Evolutionary conservation across 2,329 filamentous ascomycete genomes (phyloP).

Genomic region (Xylariaceae sp.): DNA sequence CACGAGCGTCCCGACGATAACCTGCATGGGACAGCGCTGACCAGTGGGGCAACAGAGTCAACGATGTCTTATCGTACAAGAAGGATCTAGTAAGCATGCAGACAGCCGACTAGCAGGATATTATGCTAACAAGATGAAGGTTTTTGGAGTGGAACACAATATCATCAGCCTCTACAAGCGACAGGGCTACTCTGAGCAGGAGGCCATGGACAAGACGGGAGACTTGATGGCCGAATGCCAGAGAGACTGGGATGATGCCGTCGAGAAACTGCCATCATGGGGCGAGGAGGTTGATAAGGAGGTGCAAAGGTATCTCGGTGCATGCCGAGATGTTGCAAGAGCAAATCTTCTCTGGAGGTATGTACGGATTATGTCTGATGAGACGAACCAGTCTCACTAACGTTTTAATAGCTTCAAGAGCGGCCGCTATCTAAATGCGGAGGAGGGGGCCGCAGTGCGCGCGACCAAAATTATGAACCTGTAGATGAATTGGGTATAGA

Average conservation of each 20-base stretch:
- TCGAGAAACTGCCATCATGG: constrained; percentile 5
- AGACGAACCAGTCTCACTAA: no score
- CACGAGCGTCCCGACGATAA: no score
- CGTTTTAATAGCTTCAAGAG: no score
- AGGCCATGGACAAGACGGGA: constrained; percentile 7
- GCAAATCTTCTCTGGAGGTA: constrained; percentile 10
- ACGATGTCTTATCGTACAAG: constrained; percentile 7
- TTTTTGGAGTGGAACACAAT: constrained; percentile 8
- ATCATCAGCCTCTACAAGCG: constrained; percentile 3
- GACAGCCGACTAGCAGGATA: not conserved
- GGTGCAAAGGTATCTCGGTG: constrained; percentile 2
- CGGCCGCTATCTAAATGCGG: no score
- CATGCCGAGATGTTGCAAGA: constrained; percentile 3
- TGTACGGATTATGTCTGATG: no score
- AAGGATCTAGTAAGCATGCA: constrained; percentile 6
- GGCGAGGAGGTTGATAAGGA: constrained; percentile 6
- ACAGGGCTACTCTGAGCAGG: constrained; percentile 5
- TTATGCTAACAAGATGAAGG: not conserved
- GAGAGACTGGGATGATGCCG: constrained; percentile 5
- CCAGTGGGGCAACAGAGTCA: not conserved
- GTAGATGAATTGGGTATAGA: no score
- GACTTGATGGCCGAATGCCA: constrained; percentile 4
- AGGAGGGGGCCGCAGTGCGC: no score
- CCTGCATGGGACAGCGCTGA: constrained; percentile 6
- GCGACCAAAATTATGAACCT: no score